Conservation (phyloP, 495 filamentous ascomycete genomes). For the Aspergillus funiculosus region DNA sequence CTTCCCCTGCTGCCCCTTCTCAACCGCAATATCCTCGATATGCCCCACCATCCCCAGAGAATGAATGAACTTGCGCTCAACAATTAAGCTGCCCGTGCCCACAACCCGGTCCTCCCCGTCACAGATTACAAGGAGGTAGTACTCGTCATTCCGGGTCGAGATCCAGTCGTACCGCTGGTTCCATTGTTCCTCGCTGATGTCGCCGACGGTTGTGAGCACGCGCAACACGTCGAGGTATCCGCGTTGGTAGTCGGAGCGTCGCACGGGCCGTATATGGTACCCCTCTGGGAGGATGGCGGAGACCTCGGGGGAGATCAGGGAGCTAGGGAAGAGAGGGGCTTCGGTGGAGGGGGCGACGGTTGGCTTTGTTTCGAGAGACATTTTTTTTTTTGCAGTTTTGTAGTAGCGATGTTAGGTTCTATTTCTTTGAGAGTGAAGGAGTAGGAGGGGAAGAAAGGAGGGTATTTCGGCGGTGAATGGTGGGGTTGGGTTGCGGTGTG, state of each 20-base stretch:
- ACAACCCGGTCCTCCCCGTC: constrained; percentile 68
- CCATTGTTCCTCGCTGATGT: constrained; percentile 71
- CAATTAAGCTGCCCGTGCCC: constrained; percentile 79
- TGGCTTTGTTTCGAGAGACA: too few relatives aligned
- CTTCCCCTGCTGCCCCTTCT: constrained; percentile 91
- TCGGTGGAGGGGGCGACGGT: constrained; percentile 44
- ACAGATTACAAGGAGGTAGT: constrained; percentile 78
- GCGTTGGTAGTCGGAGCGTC: constrained; percentile 65
- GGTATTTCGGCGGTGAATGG: constrained; percentile 7
- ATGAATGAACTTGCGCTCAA: constrained; percentile 56
- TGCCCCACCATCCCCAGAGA: constrained; percentile 67
- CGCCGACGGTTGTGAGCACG: constrained; percentile 88
- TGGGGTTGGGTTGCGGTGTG: background rate
- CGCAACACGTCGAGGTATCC: constrained; percentile 83
- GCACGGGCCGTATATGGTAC: constrained; percentile 78
- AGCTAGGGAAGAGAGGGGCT: constrained; percentile 64
- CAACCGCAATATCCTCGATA: constrained; percentile 96
- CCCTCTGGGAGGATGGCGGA: constrained; percentile 64
- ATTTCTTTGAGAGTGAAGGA: constrained; percentile 6
- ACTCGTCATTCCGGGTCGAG: constrained; percentile 66
- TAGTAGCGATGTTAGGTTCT: too few relatives aligned
- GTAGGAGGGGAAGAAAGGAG: constrained; percentile 1
- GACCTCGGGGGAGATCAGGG: constrained; percentile 73
- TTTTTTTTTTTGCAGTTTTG: constrained; percentile 22
- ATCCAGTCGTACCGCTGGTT: constrained; percentile 81